Percentiles rank a stretch among this genome's conserved stretches.
These are phyloP conservation scores for Elaeis oleifera DNA, from an alignment of 202 grass and related monocot genomes.

Conservation along the genomic window DNA sequence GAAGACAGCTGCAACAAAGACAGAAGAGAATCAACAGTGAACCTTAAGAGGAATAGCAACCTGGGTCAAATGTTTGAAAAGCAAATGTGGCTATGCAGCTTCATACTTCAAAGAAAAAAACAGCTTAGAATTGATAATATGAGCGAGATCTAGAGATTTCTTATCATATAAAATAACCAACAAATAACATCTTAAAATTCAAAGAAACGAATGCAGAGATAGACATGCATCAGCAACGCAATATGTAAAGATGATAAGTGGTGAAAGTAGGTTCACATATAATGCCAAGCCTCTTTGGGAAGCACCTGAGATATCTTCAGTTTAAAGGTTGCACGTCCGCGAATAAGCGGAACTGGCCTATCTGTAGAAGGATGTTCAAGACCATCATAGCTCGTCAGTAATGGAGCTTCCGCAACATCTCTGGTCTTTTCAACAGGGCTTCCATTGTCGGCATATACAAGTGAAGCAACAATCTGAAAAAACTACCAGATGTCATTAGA, in stretches of 20 bases:
- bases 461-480: constrained; percentile 71
- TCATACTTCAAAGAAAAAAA: too few relatives aligned
- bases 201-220: too few relatives aligned
- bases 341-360: constrained; percentile 64
- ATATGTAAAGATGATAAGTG: too few relatives aligned
- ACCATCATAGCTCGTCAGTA: constrained; percentile 73
- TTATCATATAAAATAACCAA: too few relatives aligned
- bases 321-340: constrained; percentile 69
- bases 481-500: constrained; percentile 12
- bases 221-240: too few relatives aligned
- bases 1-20: constrained; percentile 67
- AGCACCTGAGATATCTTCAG: constrained; percentile 93
- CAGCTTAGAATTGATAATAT: too few relatives aligned
- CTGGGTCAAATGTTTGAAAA: too few relatives aligned
- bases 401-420: constrained; percentile 79
- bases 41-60: neutral
- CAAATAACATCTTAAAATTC: too few relatives aligned
- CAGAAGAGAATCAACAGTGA: neutral
- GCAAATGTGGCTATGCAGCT: too few relatives aligned
- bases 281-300: constrained; percentile 3
- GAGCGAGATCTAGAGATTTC: too few relatives aligned
- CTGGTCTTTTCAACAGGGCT: constrained; percentile 70
- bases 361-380: constrained; percentile 72
- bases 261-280: too few relatives aligned
- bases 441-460: constrained; percentile 84